Percentiles rank a stretch among this genome's conserved stretches.
phyloP scores from a whole-genome alignment of 208 protist genomes.

The Spongospora subterranea region DNA sequence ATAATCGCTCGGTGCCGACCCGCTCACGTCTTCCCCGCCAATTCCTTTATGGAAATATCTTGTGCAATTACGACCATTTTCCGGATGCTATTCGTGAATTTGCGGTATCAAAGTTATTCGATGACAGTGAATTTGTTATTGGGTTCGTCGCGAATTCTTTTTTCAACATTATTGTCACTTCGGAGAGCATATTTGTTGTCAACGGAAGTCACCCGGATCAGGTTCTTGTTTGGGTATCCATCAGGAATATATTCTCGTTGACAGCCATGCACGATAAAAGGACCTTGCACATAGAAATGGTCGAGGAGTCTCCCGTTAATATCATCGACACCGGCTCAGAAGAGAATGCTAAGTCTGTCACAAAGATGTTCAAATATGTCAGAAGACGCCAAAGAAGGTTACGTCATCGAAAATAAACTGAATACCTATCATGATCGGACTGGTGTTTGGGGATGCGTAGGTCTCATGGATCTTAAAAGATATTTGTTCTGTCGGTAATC shows the following conservation, averaged over 20 bases:
- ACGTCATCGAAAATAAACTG: neutral
- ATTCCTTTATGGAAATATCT: neutral
- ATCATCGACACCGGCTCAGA: neutral
- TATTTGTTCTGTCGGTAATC: neutral
- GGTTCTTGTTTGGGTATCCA: neutral
- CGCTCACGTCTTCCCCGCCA: constrained; percentile 3
- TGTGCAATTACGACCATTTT: neutral
- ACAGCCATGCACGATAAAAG: neutral
- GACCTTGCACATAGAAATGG: constrained; percentile 23
- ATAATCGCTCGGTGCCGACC: neutral
- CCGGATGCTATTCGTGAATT: neutral
- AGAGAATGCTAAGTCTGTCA: neutral
- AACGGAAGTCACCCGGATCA: neutral
- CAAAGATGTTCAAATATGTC: constrained; percentile 34
- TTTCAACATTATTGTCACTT: neutral
- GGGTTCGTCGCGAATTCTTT: neutral
- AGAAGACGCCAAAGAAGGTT: neutral
- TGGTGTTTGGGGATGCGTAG: too few species aligned
- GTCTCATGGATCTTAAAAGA: too few species aligned
- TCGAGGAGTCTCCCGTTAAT: neutral
- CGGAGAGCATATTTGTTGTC: constrained; percentile 38
- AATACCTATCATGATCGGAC: too few species aligned
- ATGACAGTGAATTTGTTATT: neutral
- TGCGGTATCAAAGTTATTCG: neutral
- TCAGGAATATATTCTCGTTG: neutral